Base-by-base conservation (phyloP, 2,329 filamentous ascomycete species). In the Canariomyces notabilis region DNA sequence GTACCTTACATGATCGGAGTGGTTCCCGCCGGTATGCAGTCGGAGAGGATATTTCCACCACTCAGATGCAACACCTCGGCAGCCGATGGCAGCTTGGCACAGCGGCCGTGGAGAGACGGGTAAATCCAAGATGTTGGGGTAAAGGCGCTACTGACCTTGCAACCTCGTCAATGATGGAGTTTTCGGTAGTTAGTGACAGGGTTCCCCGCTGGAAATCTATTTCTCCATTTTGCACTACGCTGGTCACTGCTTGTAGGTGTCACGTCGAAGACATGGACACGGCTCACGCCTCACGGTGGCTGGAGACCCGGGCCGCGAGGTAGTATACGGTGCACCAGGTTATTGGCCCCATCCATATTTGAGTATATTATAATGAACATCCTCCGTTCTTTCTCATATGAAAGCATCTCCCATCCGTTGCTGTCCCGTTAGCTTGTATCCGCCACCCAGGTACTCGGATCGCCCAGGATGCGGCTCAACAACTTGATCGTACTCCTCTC, bases 121-220 rank as follows among this genome's bases (percentile, higher is more conserved):
- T 44, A 51, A 50, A 48, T 41, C 37, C 18, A 20, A 26, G 36
- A 11, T 21, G 9, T 3, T 22, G 8, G 21, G 26, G 12, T 29
- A 44, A 38, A 32, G 15, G n/a, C n/a, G n/a, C n/a, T n/a, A n/a
- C n/a, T n/a, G n/a, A n/a, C n/a, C n/a, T n/a, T n/a, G n/a, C n/a
- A n/a, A n/a, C n/a, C n/a, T n/a, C n/a, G n/a, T n/a, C n/a, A n/a
- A n/a, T n/a, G n/a, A n/a, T n/a, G n/a, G n/a, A n/a, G n/a, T n/a
- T n/a, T n/a, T n/a, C n/a, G n/a, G n/a, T n/a, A n/a, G n/a, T n/a
- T n/a, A n/a, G n/a, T n/a, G 33, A 38, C 46, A 51, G 49, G 46
- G 46, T 51, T 51, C 49, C 49, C 46, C 49, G 49, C 49, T 48
- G 42, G 46, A 41, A 41, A 36, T 16, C 26, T 35, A 43, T 43